A percentile compares a stretch with the other conserved stretches of the same genome.
These are phyloP conservation scores for Coemansia javaensis DNA, from an alignment of 192 early-diverging fungal genomes.

Conservation along the genomic window DNA sequence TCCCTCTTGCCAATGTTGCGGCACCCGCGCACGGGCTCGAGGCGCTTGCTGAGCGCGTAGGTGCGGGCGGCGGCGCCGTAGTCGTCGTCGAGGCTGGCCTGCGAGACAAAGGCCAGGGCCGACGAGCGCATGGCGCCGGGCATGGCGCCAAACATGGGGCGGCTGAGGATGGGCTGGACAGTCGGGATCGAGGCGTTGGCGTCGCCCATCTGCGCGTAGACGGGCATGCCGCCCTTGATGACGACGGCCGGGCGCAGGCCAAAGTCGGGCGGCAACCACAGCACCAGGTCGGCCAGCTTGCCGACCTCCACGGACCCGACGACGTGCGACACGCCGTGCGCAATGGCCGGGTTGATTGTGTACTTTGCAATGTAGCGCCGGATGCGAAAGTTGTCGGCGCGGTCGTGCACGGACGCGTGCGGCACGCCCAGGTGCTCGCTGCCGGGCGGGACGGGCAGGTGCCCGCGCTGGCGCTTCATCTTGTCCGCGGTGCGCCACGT, in stretches of 20 bases:
- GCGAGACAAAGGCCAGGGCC: conserved; percentile 79
- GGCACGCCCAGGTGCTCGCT: conserved; percentile 24
- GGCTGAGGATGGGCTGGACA: conserved; percentile 77
- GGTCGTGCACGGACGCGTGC: conserved; percentile 36
- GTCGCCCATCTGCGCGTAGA: conserved; percentile 83
- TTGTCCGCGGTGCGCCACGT: conserved; percentile 97
- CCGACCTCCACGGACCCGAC: conserved; percentile 92
- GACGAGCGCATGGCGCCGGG: conserved; percentile 56
- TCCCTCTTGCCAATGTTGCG: conserved; percentile 74
- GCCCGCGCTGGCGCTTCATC: conserved; percentile 82
- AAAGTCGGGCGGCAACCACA: conserved; percentile 81
- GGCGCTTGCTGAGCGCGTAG: conserved; percentile 64
- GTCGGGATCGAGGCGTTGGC: conserved; percentile 95
- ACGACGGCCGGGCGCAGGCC: conserved; percentile 82
- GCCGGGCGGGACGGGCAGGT: conserved; percentile 33
- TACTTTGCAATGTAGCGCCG: conserved; percentile 94
- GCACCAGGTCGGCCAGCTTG: conserved; percentile 90
- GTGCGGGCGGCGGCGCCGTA: conserved; percentile 43
- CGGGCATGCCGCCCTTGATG: conserved; percentile 86
- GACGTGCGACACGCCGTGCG: conserved; percentile 79
- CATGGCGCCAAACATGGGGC: conserved; percentile 81
- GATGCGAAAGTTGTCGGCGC: conserved; percentile 83
- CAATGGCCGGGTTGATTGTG: conserved; percentile 94
- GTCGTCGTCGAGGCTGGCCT: conserved; percentile 59
- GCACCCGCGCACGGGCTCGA: conserved; percentile 71